phyloP scores from a whole-genome alignment of 2,329 filamentous ascomycete species.

The Nemania bipapillata region DNA sequence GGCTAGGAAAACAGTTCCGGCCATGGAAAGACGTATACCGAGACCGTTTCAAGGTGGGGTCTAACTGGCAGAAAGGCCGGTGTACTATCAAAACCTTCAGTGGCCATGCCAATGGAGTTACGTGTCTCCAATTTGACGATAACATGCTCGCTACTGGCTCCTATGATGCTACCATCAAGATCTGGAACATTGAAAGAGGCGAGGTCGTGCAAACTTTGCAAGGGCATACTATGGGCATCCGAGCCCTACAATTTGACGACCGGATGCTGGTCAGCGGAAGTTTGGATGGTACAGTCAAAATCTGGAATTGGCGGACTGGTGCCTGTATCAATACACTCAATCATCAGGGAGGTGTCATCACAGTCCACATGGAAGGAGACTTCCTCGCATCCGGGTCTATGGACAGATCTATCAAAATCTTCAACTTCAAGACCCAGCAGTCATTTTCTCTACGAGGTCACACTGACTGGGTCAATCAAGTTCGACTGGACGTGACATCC shows the following conservation, averaged over 20 bases:
- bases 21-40: conserved; percentile 98
- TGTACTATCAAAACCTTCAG: conserved; percentile 85
- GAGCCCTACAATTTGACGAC: conserved; percentile 92
- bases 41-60: conserved; percentile 93
- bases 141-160: conserved; percentile 92
- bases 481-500: conserved; percentile 82
- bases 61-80: conserved; percentile 96
- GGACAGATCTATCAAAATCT: conserved; percentile 89
- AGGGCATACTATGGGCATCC: conserved; percentile 84
- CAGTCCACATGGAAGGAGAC: conserved; percentile 85
- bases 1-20: conserved; percentile 64
- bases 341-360: conserved; percentile 84
- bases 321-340: conserved; percentile 83
- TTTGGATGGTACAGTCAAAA: conserved; percentile 84
- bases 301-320: conserved; percentile 97
- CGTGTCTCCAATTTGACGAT: conserved; percentile 76
- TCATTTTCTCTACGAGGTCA: conserved; percentile 85
- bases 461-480: conserved; percentile 95
- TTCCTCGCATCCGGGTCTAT: conserved; percentile 89
- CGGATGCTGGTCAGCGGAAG: conserved; percentile 90
- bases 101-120: conserved; percentile 88
- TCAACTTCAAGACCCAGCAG: conserved; percentile 87
- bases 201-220: conserved; percentile 84
- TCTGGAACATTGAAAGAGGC: conserved; percentile 93
- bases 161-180: conserved; percentile 93